Percentiles rank a stretch among this genome's conserved stretches.
phyloP scores from a whole-genome alignment of 768 basidiomycete species.

The Neoboletus subvelutipes region DNA sequence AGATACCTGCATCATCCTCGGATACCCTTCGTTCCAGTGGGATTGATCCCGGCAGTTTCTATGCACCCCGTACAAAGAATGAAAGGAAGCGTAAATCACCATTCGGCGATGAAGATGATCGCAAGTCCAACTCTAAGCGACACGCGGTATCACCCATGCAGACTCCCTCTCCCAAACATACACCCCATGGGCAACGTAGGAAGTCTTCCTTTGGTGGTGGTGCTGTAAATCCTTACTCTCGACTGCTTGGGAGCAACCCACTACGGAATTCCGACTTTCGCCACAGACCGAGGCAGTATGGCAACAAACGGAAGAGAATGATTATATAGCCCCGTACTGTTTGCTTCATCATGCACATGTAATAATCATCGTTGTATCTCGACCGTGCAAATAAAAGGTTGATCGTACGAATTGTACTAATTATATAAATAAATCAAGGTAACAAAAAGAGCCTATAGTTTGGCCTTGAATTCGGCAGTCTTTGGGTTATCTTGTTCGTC shows the following conservation, averaged over 20 bases:
- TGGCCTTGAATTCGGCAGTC: slow-evolving; percentile 43
- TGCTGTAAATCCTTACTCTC: slow-evolving; percentile 35
- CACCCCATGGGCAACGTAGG: slow-evolving; percentile 20
- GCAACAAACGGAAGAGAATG: slow-evolving; percentile 35
- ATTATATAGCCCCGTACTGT: slow-evolving; percentile 34
- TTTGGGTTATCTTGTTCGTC: slow-evolving; percentile 54
- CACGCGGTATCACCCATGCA: slow-evolving; percentile 21
- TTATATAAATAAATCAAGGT: neutral
- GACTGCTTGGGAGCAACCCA: slow-evolving; percentile 37
- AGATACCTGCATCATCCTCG: slow-evolving; percentile 20
- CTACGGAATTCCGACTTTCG: slow-evolving; percentile 27
- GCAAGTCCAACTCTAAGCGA: slow-evolving; percentile 19
- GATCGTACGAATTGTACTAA: neutral
- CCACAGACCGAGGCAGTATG: slow-evolving; percentile 28
- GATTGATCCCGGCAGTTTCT: slow-evolving; percentile 40
- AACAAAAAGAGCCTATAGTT: slow-evolving; percentile 40
- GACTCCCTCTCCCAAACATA: slow-evolving; percentile 25
- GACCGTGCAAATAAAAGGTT: neutral
- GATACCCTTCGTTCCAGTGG: slow-evolving; percentile 22
- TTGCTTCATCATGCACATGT: slow-evolving; percentile 9
- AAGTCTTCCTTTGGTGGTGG: slow-evolving; percentile 34
- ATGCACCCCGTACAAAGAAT: slow-evolving; percentile 30
- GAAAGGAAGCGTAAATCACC: slow-evolving; percentile 44
- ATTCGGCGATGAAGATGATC: slow-evolving; percentile 31
- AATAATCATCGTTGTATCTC: slow-evolving; percentile 3